These are phyloP conservation scores for Paracoccidioides lutzii DNA, from an alignment of 2,329 filamentous ascomycete species.

Conservation along the genomic window DNA sequence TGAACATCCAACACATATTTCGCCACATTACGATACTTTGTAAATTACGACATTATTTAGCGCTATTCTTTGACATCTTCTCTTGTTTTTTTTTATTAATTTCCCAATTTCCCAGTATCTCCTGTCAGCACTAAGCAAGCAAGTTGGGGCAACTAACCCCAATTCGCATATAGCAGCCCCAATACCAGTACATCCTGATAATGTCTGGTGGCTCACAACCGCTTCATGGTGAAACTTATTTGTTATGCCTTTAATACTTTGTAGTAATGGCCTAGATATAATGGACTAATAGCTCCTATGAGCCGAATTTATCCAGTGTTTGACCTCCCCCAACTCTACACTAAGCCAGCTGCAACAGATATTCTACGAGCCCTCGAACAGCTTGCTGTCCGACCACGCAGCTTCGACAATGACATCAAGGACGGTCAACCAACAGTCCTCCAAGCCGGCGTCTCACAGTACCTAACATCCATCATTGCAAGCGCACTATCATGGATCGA, in stretches of 20 bases:
- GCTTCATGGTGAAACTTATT: constrained; percentile 24
- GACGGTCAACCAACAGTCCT: constrained; percentile 22
- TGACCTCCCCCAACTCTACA: constrained; percentile 73
- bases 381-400: constrained; percentile 52
- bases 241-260: constrained; percentile 17
- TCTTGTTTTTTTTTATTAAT: not conserved
- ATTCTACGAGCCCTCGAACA: constrained; percentile 54
- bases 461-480: constrained; percentile 36
- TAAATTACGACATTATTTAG: not conserved
- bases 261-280: constrained; percentile 20
- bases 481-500: constrained; percentile 34
- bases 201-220: constrained; percentile 26
- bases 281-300: not conserved
- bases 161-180: not conserved
- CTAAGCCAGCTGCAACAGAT: constrained; percentile 52
- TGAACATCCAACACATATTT: not conserved
- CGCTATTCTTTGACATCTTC: not conserved
- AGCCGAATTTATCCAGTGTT: constrained; percentile 35
- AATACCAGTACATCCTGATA: constrained; percentile 1
- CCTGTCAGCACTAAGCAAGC: not conserved
- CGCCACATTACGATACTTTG: too few species aligned
- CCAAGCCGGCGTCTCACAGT: constrained; percentile 30
- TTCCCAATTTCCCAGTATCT: not conserved
- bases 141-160: not conserved
- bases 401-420: constrained; percentile 22